Conservation (phyloP, 257 asterid genomes). For the Solanum neorickii region DNA sequence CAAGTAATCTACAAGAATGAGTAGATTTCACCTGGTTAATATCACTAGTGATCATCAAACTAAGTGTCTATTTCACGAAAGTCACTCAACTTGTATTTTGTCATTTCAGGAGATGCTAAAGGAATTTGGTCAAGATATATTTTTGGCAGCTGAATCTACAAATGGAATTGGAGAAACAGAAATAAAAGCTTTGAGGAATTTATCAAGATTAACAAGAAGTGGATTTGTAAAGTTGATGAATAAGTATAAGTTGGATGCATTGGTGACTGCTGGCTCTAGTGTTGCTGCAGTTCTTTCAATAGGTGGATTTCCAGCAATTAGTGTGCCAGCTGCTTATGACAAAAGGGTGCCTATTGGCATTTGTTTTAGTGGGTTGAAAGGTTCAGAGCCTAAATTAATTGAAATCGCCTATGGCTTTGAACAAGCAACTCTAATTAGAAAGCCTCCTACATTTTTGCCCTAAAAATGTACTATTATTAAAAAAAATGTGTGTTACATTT, state of each 20-base stretch:
- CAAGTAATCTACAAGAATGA: not conserved
- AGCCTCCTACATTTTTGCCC: conserved; percentile 29
- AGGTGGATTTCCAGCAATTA: conserved; percentile 40
- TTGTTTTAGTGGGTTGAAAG: conserved; percentile 42
- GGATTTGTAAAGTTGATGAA: conserved; percentile 29
- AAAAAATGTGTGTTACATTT: not conserved
- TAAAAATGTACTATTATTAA: not conserved
- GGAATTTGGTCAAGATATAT: conserved; percentile 23
- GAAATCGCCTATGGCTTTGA: conserved; percentile 50
- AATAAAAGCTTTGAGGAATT: conserved; percentile 9
- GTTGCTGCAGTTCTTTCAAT: conserved; percentile 16
- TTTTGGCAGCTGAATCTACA: conserved; percentile 30
- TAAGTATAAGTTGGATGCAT: conserved; percentile 24
- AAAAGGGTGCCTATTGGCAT: conserved; percentile 32
- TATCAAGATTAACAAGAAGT: not conserved
- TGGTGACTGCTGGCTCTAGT: conserved; percentile 4
- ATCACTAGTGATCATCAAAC: not conserved
- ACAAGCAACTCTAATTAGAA: conserved; percentile 44
- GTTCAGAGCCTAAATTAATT: conserved; percentile 36
- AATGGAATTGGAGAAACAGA: conserved; percentile 22
- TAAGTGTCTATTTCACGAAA: not conserved
- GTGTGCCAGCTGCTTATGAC: conserved; percentile 38
- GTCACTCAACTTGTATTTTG: not conserved
- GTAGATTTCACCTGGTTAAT: not conserved
- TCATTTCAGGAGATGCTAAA: conserved; percentile 22